These are phyloP conservation scores for Rhodotorula sp. DNA, from an alignment of 1,284 basidiomycete species.

Conservation along the genomic window DNA sequence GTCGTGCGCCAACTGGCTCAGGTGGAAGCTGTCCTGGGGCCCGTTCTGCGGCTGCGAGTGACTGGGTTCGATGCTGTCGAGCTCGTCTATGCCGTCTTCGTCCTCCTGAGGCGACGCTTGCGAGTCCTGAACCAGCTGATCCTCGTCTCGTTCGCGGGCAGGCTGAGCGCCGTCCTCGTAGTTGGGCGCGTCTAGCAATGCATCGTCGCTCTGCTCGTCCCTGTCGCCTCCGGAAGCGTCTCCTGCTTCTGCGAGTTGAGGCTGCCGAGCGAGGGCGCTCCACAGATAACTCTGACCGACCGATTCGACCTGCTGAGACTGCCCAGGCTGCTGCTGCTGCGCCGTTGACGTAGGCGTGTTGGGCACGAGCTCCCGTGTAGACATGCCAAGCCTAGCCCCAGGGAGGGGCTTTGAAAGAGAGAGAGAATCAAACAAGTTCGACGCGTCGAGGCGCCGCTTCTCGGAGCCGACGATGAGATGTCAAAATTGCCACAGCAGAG, in stretches of 20 bases:
- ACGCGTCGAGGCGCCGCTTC: conserved; percentile 1
- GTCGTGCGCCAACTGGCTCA: background rate
- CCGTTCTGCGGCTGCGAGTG: conserved; percentile 2
- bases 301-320: background rate
- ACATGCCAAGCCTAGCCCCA: background rate
- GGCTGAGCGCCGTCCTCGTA: too few species aligned
- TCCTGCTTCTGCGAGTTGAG: too few species aligned
- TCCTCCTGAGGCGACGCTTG: background rate
- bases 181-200: too few species aligned
- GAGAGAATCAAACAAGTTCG: background rate
- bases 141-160: background rate
- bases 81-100: background rate
- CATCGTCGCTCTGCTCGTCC: background rate
- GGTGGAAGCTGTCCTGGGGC: background rate
- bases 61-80: background rate
- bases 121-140: conserved; percentile 6
- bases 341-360: conserved; percentile 10
- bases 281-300: background rate
- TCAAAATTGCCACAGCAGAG: background rate
- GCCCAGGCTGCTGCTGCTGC: background rate
- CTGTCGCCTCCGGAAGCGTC: too few species aligned
- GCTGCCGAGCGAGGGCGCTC: background rate
- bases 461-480: background rate
- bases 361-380: conserved; percentile 16
- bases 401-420: background rate